Evolutionary conservation across 1,284 basidiomycete genomes (phyloP), one percentile per base, ranked within the genome.

Genomic region (Fistulinella cinereoalba): DNA sequence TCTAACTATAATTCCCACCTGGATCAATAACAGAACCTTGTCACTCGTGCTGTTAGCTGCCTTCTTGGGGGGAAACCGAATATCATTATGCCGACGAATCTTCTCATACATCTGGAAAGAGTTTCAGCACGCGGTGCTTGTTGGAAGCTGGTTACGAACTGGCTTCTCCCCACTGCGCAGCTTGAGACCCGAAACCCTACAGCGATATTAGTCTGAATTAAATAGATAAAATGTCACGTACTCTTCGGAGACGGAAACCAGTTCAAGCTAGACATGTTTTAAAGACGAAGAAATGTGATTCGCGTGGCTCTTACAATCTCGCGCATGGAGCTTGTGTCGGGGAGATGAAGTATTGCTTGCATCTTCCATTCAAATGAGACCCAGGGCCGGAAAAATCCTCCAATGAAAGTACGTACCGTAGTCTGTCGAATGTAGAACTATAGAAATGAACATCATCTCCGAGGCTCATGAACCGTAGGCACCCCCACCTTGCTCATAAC

Each of bases 401-500:
- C 6, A 28, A 44, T n/a, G 13, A 27, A 27, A 43, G 18, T 13
- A 47, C 44, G 41, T 58, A 86, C 85, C 42, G 85, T 88, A 7
- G 75, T 67, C 57, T 85, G 83, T 21, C 80, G 76, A 31, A 90
- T 79, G 55, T 89, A 90, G 53, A 86, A 83, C 87, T 85, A 52
- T 21, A 27, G 22, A 22, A 43, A 29, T 49, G 37, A 45, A 41
- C 10, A 37, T 49, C 37, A 46, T 43, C 11, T 37, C 23, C 40
- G 29, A 37, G 10, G 8, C 27, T 41, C 36, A 47, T 42, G 22
- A 37, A 38, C 25, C 12, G 29, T 37, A 8, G 48, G 45, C n/a
- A 37, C 32, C 53, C 71, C 34, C 44, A 85, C 88, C 73, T 84
- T 88, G 77, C 85, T 88, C 88, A 91, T 91, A 50, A 89, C 81